Conservation (phyloP, 108 stramenopile genomes). For the Aureococcus anophagefferens region DNA sequence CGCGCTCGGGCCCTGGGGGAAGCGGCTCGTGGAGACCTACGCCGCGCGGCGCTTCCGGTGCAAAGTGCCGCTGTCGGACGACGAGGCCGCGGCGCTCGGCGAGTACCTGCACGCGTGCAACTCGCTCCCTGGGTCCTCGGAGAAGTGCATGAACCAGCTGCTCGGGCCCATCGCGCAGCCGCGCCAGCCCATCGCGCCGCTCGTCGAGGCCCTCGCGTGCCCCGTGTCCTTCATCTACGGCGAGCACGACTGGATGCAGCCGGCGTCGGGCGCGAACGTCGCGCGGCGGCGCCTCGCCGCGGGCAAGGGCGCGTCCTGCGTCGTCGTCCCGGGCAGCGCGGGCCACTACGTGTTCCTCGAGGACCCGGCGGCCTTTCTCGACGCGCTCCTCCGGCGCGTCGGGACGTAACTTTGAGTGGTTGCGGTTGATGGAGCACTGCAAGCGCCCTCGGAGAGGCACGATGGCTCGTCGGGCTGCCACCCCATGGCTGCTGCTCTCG, state of each 20-base stretch:
- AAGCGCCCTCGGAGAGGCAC: too few species aligned
- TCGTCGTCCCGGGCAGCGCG: not conserved
- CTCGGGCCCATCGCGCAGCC: not conserved
- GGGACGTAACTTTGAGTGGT: too few species aligned
- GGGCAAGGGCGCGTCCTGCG: too few species aligned
- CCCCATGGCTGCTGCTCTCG: too few species aligned
- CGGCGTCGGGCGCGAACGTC: not conserved
- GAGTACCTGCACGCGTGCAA: not conserved
- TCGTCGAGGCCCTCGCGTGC: not conserved
- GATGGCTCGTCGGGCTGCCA: too few species aligned
- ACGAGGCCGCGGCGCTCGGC: not conserved
- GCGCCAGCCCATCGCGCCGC: not conserved
- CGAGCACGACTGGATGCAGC: not conserved
- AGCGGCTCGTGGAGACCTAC: not conserved
- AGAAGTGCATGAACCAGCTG: not conserved
- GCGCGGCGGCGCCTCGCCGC: not conserved
- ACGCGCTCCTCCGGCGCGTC: not conserved
- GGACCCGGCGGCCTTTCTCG: not conserved
- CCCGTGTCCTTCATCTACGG: not conserved
- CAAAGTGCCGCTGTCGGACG: not conserved
- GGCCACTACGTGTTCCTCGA: not conserved
- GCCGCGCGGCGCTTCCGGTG: not conserved
- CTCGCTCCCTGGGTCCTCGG: not conserved
- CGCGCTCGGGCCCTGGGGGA: not conserved
- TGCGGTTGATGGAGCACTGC: too few species aligned